Conservation (phyloP, 2,329 filamentous ascomycete species). For the Aspergillus puulaauensis region DNA sequence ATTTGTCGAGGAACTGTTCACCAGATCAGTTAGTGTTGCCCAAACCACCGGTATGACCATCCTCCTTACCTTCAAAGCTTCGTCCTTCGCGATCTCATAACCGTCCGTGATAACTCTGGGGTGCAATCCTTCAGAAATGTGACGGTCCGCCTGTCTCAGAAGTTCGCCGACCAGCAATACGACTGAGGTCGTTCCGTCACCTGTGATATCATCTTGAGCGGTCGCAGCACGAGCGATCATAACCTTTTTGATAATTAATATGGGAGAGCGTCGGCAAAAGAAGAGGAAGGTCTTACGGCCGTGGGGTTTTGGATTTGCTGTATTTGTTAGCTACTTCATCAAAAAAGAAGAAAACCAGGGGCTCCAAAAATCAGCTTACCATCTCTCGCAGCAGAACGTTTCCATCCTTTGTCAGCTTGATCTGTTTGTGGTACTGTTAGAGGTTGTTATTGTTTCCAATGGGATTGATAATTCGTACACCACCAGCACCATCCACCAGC, state of each 20-base stretch:
- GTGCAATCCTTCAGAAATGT: slow-evolving; percentile 95
- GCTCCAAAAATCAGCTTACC: slow-evolving; percentile 39
- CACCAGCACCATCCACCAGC: slow-evolving; percentile 63
- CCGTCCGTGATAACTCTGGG: slow-evolving; percentile 95
- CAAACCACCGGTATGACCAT: neutral
- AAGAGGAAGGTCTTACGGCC: slow-evolving; percentile 59
- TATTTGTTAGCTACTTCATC: slow-evolving; percentile 30
- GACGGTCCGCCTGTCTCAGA: slow-evolving; percentile 93
- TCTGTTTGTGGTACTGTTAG: slow-evolving; percentile 53
- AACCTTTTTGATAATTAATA: slow-evolving; percentile 43
- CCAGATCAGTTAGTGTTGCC: neutral
- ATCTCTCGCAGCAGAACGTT: slow-evolving; percentile 76
- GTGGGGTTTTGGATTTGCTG: slow-evolving; percentile 97
- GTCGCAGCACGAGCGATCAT: slow-evolving; percentile 82
- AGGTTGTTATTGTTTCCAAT: slow-evolving; percentile 2
- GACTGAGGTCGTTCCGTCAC: slow-evolving; percentile 95
- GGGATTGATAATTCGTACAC: slow-evolving; percentile 41
- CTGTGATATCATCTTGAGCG: slow-evolving; percentile 96
- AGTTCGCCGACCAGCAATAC: slow-evolving; percentile 94
- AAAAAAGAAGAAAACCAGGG: neutral
- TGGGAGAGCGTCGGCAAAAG: slow-evolving; percentile 1
- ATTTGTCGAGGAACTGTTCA: slow-evolving; percentile 79
- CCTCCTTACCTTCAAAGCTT: slow-evolving; percentile 72
- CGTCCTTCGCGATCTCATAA: slow-evolving; percentile 93
- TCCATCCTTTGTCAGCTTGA: slow-evolving; percentile 98